A percentile compares a stretch with the other conserved stretches of the same genome.
These are phyloP conservation scores for Venturia oleaginea DNA, from an alignment of 2,329 filamentous ascomycete genomes.

Conservation along the genomic window DNA sequence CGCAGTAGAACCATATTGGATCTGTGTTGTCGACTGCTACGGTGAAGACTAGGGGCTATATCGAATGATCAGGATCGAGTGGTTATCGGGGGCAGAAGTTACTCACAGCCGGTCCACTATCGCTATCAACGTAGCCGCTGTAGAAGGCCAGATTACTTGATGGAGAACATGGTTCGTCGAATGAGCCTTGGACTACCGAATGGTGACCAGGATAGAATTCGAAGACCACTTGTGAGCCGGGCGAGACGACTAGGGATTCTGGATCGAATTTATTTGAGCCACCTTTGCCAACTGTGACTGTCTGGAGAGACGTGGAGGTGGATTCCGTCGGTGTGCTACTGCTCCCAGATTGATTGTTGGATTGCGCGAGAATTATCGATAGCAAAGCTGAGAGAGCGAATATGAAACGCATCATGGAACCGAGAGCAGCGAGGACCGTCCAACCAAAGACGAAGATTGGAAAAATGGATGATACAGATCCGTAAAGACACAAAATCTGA, in stretches of 20 bases:
- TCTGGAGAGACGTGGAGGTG: background rate
- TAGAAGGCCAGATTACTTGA: background rate
- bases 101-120: slow-evolving; percentile 3
- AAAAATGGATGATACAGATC: background rate
- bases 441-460: background rate
- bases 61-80: background rate
- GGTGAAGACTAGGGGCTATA: slow-evolving; percentile 5
- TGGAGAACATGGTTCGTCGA: slow-evolving; percentile 8
- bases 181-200: slow-evolving; percentile 4
- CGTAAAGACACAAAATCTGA: background rate
- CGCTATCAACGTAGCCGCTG: slow-evolving; percentile 4
- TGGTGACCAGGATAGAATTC: slow-evolving; percentile 10
- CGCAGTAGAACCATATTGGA: slow-evolving; percentile 15
- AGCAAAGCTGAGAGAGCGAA: background rate
- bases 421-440: background rate
- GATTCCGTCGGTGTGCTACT: background rate
- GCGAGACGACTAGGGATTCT: background rate
- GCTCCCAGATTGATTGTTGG: background rate
- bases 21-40: slow-evolving; percentile 11
- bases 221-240: slow-evolving; percentile 7
- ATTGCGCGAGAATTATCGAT: background rate
- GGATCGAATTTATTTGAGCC: slow-evolving; percentile 9
- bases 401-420: background rate
- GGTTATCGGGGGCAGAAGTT: background rate
- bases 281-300: slow-evolving; percentile 8